These are phyloP conservation scores for Acidomyces sp. DNA, from an alignment of 495 filamentous ascomycete species.

Conservation along the genomic window DNA sequence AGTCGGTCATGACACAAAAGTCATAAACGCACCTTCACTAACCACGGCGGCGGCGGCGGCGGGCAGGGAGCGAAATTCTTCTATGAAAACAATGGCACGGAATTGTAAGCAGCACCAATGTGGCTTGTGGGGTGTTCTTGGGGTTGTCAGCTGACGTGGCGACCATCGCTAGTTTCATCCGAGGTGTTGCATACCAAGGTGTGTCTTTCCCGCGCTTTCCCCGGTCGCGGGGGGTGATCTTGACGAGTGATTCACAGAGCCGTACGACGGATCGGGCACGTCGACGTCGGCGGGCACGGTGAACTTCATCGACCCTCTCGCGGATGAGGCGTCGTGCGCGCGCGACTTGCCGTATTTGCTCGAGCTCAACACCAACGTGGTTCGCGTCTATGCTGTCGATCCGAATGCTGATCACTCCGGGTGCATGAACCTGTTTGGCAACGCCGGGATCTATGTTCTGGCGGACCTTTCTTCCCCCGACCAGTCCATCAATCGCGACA, in stretches of 20 bases:
- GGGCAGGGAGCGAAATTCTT: conserved; percentile 75
- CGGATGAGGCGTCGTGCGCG: conserved; percentile 52
- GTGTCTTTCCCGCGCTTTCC: too few relatives aligned
- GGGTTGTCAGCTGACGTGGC: too few relatives aligned
- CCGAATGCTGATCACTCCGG: conserved; percentile 60
- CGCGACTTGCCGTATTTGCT: conserved; percentile 74
- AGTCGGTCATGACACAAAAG: too few relatives aligned
- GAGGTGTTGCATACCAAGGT: conserved; percentile 89
- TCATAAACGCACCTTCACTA: too few relatives aligned
- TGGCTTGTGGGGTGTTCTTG: too few relatives aligned
- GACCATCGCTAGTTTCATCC: conserved; percentile 60
- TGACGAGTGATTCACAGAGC: too few relatives aligned
- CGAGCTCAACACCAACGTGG: conserved; percentile 70
- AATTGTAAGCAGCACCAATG: too few relatives aligned
- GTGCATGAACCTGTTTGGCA: conserved; percentile 73
- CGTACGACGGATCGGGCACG: conserved; percentile 40
- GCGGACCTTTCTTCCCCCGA: conserved; percentile 72
- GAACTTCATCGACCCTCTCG: conserved; percentile 54
- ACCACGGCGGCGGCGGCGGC: too few relatives aligned
- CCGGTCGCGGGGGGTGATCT: too few relatives aligned
- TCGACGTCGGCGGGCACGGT: too few relatives aligned
- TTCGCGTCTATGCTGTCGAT: conserved; percentile 89
- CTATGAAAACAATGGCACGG: conserved; percentile 54
- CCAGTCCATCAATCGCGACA: conserved; percentile 69
- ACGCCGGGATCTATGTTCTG: conserved; percentile 88